Conservation (phyloP, 1,139 yeast species). For the Pichia sp. region DNA sequence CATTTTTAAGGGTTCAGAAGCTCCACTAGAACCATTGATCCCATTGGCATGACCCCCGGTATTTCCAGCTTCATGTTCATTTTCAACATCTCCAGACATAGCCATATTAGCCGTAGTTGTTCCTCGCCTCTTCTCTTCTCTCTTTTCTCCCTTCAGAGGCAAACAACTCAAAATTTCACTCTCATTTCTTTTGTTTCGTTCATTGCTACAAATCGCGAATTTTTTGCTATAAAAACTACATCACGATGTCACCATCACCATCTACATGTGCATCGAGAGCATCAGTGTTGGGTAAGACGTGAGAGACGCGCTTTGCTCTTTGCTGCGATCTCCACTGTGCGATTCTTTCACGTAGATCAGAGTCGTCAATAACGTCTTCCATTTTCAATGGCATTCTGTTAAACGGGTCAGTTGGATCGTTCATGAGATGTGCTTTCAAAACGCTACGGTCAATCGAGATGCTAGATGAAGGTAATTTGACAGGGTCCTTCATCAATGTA, state of each 20-base stretch:
- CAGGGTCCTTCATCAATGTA: constrained; percentile 94
- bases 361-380: constrained; percentile 79
- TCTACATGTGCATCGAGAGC: constrained; percentile 5
- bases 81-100: too few species aligned
- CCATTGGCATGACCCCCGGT: too few species aligned
- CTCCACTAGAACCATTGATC: too few species aligned
- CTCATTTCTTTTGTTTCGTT: too few species aligned
- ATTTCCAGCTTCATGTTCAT: too few species aligned
- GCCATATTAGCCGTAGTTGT: too few species aligned
- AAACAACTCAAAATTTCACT: too few species aligned
- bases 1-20: too few species aligned
- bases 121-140: too few species aligned
- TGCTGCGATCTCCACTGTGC: constrained; percentile 44
- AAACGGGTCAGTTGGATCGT: constrained; percentile 96
- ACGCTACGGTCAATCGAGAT: constrained; percentile 84
- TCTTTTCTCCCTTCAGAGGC: too few species aligned
- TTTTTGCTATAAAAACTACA: constrained; percentile 10
- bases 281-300: neutral
- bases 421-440: constrained; percentile 84
- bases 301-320: constrained; percentile 11
- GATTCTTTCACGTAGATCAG: constrained; percentile 56
- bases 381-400: constrained; percentile 84
- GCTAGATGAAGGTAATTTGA: constrained; percentile 76
- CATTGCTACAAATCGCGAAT: neutral
- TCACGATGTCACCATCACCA: constrained; percentile 18